Percentiles rank a stretch among this genome's conserved stretches.
Conservation (phyloP, 2,329 filamentous ascomycete species). For the Monilinia polystroma region DNA sequence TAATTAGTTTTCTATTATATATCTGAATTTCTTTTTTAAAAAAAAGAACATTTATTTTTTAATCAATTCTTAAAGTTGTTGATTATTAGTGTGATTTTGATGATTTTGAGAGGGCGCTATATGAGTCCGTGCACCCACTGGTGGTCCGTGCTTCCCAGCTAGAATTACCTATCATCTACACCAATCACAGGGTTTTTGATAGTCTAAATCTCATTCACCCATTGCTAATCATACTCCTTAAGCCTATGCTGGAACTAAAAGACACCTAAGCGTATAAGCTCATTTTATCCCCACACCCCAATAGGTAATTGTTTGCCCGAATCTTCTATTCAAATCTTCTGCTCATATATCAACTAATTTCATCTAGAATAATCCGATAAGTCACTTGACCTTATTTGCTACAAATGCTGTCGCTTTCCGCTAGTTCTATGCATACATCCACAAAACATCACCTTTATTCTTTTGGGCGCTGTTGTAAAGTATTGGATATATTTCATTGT, state of each 20-base stretch:
- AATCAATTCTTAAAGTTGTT: no score
- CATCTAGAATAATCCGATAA: no score
- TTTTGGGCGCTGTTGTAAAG: not conserved
- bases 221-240: not conserved
- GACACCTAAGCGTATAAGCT: not conserved
- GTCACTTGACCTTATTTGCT: not conserved
- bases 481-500: not conserved
- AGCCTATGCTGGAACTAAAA: no score
- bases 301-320: no score
- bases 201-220: not conserved
- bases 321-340: no score
- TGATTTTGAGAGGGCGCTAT: no score
- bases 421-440: not conserved
- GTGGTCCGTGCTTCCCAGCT: not conserved
- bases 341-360: no score
- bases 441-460: not conserved
- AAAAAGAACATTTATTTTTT: no score
- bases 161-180: rapidly evolving
- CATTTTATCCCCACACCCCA: conserved; percentile 1
- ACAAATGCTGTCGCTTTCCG: not conserved
- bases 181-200: not conserved
- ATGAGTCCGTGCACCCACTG: no score
- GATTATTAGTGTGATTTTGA: no score
- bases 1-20: no score
- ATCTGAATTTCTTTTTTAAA: no score